These are phyloP conservation scores for Aeschynomene evenia DNA, from an alignment of 306 rosid species.

Conservation along the genomic window DNA sequence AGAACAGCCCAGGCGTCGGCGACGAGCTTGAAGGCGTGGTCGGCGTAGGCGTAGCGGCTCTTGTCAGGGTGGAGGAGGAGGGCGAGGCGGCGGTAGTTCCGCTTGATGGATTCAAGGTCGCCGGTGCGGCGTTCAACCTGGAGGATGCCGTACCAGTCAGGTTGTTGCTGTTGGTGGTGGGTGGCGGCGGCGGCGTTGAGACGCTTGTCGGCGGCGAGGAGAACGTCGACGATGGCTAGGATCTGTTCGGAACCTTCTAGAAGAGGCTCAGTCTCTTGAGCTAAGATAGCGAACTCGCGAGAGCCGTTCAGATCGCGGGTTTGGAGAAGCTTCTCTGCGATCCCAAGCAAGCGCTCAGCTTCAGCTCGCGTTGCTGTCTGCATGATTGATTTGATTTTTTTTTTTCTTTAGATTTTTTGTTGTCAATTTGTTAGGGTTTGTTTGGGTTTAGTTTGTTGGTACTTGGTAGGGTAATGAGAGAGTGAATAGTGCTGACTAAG, in stretches of 20 bases:
- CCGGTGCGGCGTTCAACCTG: conserved; percentile 65
- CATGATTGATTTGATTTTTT: conserved; percentile 17
- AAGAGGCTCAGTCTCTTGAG: conserved; percentile 89
- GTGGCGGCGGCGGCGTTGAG: conserved; percentile 62
- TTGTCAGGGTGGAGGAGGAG: conserved; percentile 92
- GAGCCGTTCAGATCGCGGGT: conserved; percentile 76
- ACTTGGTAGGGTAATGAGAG: neutral
- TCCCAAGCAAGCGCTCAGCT: conserved; percentile 79
- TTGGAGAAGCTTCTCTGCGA: conserved; percentile 75
- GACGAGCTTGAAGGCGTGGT: conserved; percentile 80
- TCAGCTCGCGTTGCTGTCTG: conserved; percentile 50
- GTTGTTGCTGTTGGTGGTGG: conserved; percentile 69
- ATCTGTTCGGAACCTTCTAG: conserved; percentile 94
- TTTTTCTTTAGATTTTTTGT: neutral
- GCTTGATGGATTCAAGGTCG: conserved; percentile 66
- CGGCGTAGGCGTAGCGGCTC: conserved; percentile 60
- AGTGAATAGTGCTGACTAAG: neutral
- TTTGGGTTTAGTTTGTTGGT: neutral
- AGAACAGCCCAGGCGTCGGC: conserved; percentile 85
- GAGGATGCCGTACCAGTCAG: conserved; percentile 87
- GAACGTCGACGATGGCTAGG: conserved; percentile 80
- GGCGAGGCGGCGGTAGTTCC: conserved; percentile 79
- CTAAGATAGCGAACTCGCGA: conserved; percentile 73
- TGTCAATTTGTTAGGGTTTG: neutral
- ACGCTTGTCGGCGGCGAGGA: conserved; percentile 71